These are phyloP conservation scores for Nitzschia inconspicua DNA, from an alignment of 108 stramenopile genomes.

Conservation along the genomic window DNA sequence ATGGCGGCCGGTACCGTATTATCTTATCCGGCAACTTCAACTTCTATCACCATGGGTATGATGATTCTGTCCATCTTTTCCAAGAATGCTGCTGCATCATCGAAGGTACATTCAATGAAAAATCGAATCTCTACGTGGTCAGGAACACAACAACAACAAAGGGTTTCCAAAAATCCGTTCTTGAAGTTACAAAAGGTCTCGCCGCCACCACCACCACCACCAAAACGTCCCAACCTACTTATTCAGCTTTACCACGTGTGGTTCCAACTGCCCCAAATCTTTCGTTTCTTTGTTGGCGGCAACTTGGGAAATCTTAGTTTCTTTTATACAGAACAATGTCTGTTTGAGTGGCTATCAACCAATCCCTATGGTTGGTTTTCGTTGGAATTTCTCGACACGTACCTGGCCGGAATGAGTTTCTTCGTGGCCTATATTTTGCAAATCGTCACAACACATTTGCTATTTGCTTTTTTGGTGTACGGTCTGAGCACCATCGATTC, in stretches of 20 bases:
- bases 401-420: conserved; percentile 25
- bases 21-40: too few species aligned
- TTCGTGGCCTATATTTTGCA: conserved; percentile 27
- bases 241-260: conserved; percentile 11
- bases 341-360: conserved; percentile 1
- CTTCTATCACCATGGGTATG: too few species aligned
- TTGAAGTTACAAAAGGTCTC: too few species aligned
- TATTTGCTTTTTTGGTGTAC: conserved; percentile 38
- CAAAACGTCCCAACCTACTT: not conserved
- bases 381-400: conserved; percentile 10
- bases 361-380: not conserved
- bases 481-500: conserved; percentile 39
- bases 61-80: too few species aligned
- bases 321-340: conserved; percentile 21
- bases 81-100: too few species aligned
- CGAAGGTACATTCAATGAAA: too few species aligned
- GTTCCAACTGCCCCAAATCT: conserved; percentile 14
- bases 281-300: conserved; percentile 44
- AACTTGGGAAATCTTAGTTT: conserved; percentile 35
- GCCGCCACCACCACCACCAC: not conserved
- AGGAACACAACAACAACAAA: too few species aligned
- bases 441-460: conserved; percentile 29
- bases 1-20: too few species aligned
- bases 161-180: too few species aligned
- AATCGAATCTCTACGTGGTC: too few species aligned